These are phyloP conservation scores for Nemophila menziesii DNA, from an alignment of 257 asterid genomes.

Conservation along the genomic window DNA sequence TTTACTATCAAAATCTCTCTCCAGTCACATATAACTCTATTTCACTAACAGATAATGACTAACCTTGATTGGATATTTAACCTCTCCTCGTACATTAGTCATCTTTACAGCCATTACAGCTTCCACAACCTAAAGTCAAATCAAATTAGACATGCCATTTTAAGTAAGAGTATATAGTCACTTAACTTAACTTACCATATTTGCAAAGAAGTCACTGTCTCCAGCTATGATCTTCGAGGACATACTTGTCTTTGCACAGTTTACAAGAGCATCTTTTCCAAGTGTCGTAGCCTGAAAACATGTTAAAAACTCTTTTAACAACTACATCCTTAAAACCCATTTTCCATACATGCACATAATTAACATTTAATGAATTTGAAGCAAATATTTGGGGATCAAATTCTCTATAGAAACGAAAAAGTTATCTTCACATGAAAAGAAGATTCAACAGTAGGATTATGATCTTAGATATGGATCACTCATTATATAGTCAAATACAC, in stretches of 20 bases:
- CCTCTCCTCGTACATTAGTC: constrained; percentile 82
- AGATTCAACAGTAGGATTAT: too few species aligned
- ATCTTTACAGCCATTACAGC: constrained; percentile 79
- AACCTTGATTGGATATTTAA: constrained; percentile 84
- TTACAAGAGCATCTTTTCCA: constrained; percentile 80
- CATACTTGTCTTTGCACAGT: constrained; percentile 98
- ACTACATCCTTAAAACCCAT: too few species aligned
- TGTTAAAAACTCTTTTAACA: neutral
- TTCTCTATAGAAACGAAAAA: too few species aligned
- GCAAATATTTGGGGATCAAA: too few species aligned
- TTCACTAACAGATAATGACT: constrained; percentile 3
- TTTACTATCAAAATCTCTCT: neutral
- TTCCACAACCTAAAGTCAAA: constrained; percentile 54
- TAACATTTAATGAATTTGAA: too few species aligned
- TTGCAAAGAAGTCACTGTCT: constrained; percentile 80
- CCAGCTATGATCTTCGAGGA: constrained; percentile 84
- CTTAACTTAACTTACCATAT: constrained; percentile 41
- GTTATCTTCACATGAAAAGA: neutral
- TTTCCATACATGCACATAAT: too few species aligned
- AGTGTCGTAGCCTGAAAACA: constrained; percentile 77
- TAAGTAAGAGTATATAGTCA: neutral
- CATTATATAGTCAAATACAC: too few species aligned
- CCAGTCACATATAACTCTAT: neutral
- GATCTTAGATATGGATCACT: too few species aligned
- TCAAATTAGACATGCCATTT: neutral